phyloP scores from a whole-genome alignment of 1,284 basidiomycete species.

The Rhodotorula sp. region DNA sequence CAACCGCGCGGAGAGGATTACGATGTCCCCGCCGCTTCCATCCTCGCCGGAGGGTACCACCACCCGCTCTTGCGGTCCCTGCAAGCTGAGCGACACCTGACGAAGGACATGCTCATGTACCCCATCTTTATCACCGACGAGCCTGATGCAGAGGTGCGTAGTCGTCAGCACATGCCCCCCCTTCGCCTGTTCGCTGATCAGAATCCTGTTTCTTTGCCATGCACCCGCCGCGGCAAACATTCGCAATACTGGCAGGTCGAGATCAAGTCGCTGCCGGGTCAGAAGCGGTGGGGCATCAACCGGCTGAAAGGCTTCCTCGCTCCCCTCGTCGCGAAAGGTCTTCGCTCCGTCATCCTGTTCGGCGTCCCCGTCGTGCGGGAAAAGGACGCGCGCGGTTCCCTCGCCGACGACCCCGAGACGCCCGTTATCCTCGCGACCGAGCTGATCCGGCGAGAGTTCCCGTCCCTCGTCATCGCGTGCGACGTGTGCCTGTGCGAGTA shows the following conservation, averaged over 20 bases:
- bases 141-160: slow-evolving; percentile 62
- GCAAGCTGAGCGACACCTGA: slow-evolving; percentile 56
- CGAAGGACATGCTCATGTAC: slow-evolving; percentile 81
- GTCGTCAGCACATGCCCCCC: too few relatives aligned
- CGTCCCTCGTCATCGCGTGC: slow-evolving; percentile 78
- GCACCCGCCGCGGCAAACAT: background rate
- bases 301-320: slow-evolving; percentile 81
- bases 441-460: slow-evolving; percentile 73
- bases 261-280: slow-evolving; percentile 76
- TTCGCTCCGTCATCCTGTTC: slow-evolving; percentile 90
- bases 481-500: slow-evolving; percentile 99
- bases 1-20: background rate
- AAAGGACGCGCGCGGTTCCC: slow-evolving; percentile 77
- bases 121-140: slow-evolving; percentile 96
- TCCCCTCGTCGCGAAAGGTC: slow-evolving; percentile 84
- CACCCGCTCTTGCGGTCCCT: slow-evolving; percentile 82
- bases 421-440: slow-evolving; percentile 91
- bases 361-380: slow-evolving; percentile 74
- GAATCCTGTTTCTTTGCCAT: background rate
- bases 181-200: background rate
- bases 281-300: slow-evolving; percentile 91
- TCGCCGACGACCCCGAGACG: slow-evolving; percentile 84
- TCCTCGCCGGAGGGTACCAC: slow-evolving; percentile 88
- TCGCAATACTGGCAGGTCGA: slow-evolving; percentile 51
- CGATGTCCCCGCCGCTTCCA: slow-evolving; percentile 54